Percentiles rank a stretch among this genome's conserved stretches.
Conservation (phyloP, 352 stramenopile genomes). For the Globisporangium parvum region DNA sequence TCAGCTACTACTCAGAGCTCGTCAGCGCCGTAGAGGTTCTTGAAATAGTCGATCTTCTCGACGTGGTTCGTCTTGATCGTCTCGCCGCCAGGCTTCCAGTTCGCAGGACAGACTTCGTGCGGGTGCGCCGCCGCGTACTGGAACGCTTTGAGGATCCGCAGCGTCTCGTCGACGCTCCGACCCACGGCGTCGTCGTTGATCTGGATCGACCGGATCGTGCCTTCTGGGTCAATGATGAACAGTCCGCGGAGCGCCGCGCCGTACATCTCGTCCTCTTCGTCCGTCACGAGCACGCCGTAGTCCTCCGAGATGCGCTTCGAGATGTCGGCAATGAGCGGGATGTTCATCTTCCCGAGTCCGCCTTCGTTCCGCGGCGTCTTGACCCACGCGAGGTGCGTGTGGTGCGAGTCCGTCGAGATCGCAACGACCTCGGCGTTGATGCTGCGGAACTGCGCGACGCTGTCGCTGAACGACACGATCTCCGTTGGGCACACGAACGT, state of each 20-base stretch:
- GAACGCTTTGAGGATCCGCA: constrained; percentile 83
- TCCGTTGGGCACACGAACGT: constrained; percentile 85
- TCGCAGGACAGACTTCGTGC: constrained; percentile 81
- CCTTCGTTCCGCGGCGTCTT: constrained; percentile 74
- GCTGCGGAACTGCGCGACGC: constrained; percentile 54
- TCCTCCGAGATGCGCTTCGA: constrained; percentile 82
- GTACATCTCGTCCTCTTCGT: constrained; percentile 77
- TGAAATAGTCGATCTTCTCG: constrained; percentile 80
- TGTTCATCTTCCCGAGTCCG: constrained; percentile 80
- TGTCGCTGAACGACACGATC: constrained; percentile 81
- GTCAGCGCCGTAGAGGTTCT: constrained; percentile 68
- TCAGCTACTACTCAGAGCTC: constrained; percentile 26
- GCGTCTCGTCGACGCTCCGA: constrained; percentile 75
- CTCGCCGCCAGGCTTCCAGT: constrained; percentile 78
- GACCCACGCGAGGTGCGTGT: constrained; percentile 82
- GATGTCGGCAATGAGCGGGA: constrained; percentile 73
- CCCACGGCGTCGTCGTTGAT: constrained; percentile 83
- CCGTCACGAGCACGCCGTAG: constrained; percentile 81
- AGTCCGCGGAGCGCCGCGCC: constrained; percentile 67
- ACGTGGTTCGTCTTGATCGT: constrained; percentile 85
- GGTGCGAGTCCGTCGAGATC: constrained; percentile 81
- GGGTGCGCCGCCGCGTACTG: constrained; percentile 69
- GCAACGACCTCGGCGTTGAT: constrained; percentile 77
- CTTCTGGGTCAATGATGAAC: constrained; percentile 83
- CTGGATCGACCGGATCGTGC: constrained; percentile 78